Base-by-base conservation (phyloP, 2,329 filamentous ascomycete species). In the Penicillium sp. region DNA sequence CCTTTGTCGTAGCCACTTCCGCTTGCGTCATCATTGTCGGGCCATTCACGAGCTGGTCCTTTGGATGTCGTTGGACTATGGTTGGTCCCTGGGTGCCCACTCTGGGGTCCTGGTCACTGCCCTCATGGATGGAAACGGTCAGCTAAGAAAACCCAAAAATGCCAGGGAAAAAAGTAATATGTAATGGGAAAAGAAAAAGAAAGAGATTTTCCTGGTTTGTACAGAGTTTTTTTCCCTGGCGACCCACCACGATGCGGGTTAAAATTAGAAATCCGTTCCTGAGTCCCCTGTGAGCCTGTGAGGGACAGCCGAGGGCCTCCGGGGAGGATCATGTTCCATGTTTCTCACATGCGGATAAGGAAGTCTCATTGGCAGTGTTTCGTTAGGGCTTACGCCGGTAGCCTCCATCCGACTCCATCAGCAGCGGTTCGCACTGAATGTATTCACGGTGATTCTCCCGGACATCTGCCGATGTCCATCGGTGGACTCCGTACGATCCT, bases 21-120 rank as follows among this genome's bases (percentile, higher is more conserved):
- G 57, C 52, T 55, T 59, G 57, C 57, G 52, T 59, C 57, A 59
- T 59, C 8, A 55, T 59, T 43, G 42, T 22, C 42, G 19, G 52
- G 52, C 14, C 57, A 55, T 26, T 28, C 19, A 25, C 42, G 19
- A 46, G 19, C 19, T 26, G 11, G 38, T 37, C 14, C 35, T 14
- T 37, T 37, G 38, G 26, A 16, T 25, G 10, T n/a, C 26, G 40
- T 45, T 30, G 40, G 3, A 26, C 19, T 55, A 22, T 2, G 19
- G 26, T 55, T 55, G 52, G 38, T 35, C 52, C 52, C 51, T 38
- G 5, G 33, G 6, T 40, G 3, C 35, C 35, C 28, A 28, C 45
- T 48, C 28, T 48, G 45, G 45, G 45, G 45, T 48, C 19, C n/a
- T 30, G 2, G 14, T 48, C 45, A 30, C 6, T 48, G n/a, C 19